A percentile compares a stretch with the other conserved stretches of the same genome.
Conservation (phyloP, 768 basidiomycete genomes). For the Lepiota venenata region DNA sequence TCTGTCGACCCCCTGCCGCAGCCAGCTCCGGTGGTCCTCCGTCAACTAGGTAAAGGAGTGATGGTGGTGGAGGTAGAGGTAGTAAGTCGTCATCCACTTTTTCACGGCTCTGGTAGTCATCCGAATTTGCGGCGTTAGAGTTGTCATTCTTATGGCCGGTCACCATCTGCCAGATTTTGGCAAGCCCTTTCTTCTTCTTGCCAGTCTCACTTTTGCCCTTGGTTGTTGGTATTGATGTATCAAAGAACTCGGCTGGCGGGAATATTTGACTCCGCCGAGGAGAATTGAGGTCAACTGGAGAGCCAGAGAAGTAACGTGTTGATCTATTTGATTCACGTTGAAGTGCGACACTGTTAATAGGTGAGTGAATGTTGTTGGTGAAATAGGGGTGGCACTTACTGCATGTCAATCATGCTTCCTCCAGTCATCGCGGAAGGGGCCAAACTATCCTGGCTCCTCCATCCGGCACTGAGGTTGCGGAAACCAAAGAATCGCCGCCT, state of each 20-base stretch:
- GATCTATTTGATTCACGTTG: conserved; percentile 55
- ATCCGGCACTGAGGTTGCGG: conserved; percentile 65
- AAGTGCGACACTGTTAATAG: conserved; percentile 59
- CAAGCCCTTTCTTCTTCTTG: conserved; percentile 75
- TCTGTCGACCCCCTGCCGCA: conserved; percentile 44
- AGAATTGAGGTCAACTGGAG: conserved; percentile 34
- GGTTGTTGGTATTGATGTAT: conserved; percentile 14
- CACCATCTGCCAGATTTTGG: conserved; percentile 80
- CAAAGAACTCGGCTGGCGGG: conserved; percentile 33
- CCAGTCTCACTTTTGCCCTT: conserved; percentile 46
- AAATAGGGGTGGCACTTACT: conserved; percentile 49
- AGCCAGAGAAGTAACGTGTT: conserved; percentile 25
- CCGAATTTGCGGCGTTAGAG: conserved; percentile 26
- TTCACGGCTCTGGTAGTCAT: conserved; percentile 31
- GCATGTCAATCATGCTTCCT: conserved; percentile 94
- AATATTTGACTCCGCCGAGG: conserved; percentile 53
- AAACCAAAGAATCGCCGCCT: conserved; percentile 77
- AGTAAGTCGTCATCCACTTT: conserved; percentile 59
- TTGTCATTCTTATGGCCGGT: conserved; percentile 47
- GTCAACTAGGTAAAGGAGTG: conserved; percentile 82
- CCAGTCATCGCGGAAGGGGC: conserved; percentile 71
- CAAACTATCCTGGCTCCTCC: conserved; percentile 79
- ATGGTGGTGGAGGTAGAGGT: conserved; percentile 88
- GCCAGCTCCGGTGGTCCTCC: conserved; percentile 48
- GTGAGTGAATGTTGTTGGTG: conserved; percentile 10